Evolutionary conservation across 2,329 filamentous ascomycete species (phyloP), one percentile per base, ranked within the genome.

Genomic region (Alternaria ventricosa): DNA sequence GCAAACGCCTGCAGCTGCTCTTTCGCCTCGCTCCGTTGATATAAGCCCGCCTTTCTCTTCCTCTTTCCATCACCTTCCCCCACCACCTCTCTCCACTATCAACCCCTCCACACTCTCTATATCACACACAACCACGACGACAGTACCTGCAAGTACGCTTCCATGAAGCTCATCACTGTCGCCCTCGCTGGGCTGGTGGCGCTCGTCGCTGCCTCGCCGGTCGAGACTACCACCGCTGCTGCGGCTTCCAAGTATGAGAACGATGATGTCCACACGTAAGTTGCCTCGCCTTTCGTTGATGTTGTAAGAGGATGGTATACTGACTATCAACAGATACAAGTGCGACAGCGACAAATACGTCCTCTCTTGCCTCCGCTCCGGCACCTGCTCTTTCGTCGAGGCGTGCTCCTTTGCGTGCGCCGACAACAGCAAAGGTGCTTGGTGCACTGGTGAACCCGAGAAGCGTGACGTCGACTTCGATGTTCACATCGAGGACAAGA

Each of bases 81-180:
- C 28, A 18, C 25, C 13, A 28, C 6, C 25, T n/a, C 5, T 22
- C 36, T 30, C 41, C 5, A 44, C 54, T 8, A 22, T 46, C 41
- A 56, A 45, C 22, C 36, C 27, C 47, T 6, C 18, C 7, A 43
- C 30, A 33, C 15, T 27, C 20, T 3, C 7, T 18, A 50, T 12
- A 28, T 13, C 23, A 25, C 9, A 22, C 10, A n/a, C 43, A 28
- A 25, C 22, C 1, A 55, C 23, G 10, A 23, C 15, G 27, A 15
- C 50, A 18, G 18, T 6, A 9, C 28, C 13, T 6, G 1, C 13
- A 9, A 41, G 4, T 5, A 22, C 25, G 13, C 47, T 57, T 33
- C 46, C 6, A 69, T 67, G 62, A 69, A 63, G 47, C 55, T 60
- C 18, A 18, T 58, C 36, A 18, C 41, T 9, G 6, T 53, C 56